phyloP scores from a whole-genome alignment of 2,329 filamentous ascomycete genomes.

The Arachnopeziza araneosa region DNA sequence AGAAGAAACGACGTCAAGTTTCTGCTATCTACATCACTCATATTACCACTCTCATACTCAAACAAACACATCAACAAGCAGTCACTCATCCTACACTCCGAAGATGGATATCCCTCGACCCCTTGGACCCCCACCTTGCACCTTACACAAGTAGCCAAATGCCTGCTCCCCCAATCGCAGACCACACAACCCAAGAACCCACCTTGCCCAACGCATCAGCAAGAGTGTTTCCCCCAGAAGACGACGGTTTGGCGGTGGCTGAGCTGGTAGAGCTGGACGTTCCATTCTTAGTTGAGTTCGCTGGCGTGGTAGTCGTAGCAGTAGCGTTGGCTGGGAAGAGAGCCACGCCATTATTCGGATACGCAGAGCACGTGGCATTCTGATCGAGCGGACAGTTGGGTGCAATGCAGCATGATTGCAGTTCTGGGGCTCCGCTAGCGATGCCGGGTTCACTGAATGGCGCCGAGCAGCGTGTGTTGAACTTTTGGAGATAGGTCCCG shows the following conservation, averaged over 20 bases:
- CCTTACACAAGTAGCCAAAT: no score
- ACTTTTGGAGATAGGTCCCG: constrained; percentile 41
- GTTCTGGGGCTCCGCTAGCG: neutral
- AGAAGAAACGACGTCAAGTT: no score
- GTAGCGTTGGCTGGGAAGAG: neutral
- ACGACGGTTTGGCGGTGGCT: neutral
- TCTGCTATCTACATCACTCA: no score
- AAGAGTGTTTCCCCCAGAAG: neutral
- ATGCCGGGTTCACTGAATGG: constrained; percentile 22
- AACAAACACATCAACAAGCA: no score
- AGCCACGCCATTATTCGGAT: neutral
- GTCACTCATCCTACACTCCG: no score
- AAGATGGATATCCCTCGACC: no score
- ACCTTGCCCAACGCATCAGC: neutral
- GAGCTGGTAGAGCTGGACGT: neutral
- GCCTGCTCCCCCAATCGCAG: neutral
- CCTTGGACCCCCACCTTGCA: no score
- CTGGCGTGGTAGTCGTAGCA: neutral
- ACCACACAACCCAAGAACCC: neutral
- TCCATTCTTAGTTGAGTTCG: neutral
- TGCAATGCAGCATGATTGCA: neutral
- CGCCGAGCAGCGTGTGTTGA: constrained; percentile 46
- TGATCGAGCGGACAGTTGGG: neutral
- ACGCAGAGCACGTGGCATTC: neutral
- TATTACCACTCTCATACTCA: no score